These are phyloP conservation scores for Cyberlindnera subsufficiens DNA, from an alignment of 805 yeast species.

Conservation along the genomic window DNA sequence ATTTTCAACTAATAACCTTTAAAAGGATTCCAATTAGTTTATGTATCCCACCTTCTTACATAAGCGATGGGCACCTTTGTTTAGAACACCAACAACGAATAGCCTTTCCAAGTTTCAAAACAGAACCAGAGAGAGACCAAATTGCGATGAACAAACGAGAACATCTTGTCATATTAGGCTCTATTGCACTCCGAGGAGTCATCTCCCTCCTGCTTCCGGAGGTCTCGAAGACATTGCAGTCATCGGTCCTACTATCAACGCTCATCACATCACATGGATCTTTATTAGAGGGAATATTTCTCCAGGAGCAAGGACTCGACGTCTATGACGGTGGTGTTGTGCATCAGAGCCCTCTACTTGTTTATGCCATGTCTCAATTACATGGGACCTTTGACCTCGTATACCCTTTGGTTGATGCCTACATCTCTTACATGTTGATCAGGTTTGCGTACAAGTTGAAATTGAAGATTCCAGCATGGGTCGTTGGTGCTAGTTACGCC, in stretches of 20 bases:
- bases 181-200: constrained; percentile 13
- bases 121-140: too few species aligned
- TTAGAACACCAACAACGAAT: too few species aligned
- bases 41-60: too few species aligned
- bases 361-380: constrained; percentile 37
- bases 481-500: constrained; percentile 59
- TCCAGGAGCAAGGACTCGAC: constrained; percentile 48
- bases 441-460: constrained; percentile 35
- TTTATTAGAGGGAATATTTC: constrained; percentile 61
- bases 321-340: constrained; percentile 83
- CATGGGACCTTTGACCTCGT: constrained; percentile 28
- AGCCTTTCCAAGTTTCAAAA: too few species aligned
- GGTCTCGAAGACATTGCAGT: constrained; percentile 14
- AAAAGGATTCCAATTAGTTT: too few species aligned
- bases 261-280: constrained; percentile 66
- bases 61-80: too few species aligned
- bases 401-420: constrained; percentile 55
- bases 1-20: too few species aligned
- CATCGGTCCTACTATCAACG: constrained; percentile 59
- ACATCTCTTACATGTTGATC: constrained; percentile 50
- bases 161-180: constrained; percentile 6
- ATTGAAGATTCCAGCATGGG: constrained; percentile 27
- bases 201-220: constrained; percentile 15
- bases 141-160: constrained; percentile 6
- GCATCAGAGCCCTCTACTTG: constrained; percentile 77